These are phyloP conservation scores for Breviolum minutum DNA, from an alignment of 73 alveolate genomes.

Conservation along the genomic window DNA sequence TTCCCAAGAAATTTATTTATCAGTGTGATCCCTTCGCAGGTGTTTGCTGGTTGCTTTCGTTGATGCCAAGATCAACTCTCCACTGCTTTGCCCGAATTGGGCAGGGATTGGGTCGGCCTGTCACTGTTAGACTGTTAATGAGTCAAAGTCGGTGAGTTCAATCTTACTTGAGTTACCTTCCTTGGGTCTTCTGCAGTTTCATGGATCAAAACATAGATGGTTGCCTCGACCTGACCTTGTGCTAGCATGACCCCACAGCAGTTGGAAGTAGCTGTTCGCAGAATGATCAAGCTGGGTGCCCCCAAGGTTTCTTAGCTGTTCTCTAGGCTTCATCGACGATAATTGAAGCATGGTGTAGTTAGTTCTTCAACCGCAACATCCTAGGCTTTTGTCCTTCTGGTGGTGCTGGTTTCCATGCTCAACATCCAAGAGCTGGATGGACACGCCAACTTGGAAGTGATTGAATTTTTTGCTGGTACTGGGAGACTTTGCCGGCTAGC, in stretches of 20 bases:
- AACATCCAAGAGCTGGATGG: neutral
- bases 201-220: too few species aligned
- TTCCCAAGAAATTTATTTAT: too few species aligned
- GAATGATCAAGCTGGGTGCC: neutral
- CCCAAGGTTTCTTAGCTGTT: neutral
- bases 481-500: neutral
- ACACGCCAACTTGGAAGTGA: neutral
- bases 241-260: neutral
- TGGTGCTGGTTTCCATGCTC: neutral
- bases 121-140: neutral
- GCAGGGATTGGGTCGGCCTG: neutral
- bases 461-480: neutral
- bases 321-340: too few species aligned
- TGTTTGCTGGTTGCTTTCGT: too few species aligned
- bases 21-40: too few species aligned
- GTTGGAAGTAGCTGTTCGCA: neutral
- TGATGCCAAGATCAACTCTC: neutral
- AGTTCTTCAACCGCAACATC: too few species aligned
- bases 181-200: too few species aligned
- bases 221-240: neutral
- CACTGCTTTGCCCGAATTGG: neutral
- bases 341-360: too few species aligned
- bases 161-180: too few species aligned
- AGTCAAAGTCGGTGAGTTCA: too few species aligned
- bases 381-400: neutral